Conservation (phyloP, 441 rosid genomes). For the Syzygium syzygioides region DNA sequence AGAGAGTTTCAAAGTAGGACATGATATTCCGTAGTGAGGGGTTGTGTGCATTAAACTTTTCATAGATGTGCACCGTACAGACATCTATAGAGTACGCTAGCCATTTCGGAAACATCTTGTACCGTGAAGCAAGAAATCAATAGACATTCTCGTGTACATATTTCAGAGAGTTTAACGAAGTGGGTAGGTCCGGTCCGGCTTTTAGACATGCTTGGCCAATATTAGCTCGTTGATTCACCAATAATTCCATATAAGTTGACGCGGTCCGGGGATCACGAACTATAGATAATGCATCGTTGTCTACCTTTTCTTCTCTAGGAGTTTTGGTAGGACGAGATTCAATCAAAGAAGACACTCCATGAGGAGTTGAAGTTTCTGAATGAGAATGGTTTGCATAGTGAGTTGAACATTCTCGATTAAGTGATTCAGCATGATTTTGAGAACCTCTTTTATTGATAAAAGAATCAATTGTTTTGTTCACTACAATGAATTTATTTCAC, state of each 20-base stretch:
- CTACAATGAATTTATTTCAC: no score
- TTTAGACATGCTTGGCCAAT: background rate
- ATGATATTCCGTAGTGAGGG: background rate
- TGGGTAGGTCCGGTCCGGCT: background rate
- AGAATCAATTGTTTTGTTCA: background rate
- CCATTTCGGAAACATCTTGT: background rate
- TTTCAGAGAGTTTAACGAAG: background rate
- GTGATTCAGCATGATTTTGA: background rate
- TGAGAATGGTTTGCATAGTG: background rate
- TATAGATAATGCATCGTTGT: background rate
- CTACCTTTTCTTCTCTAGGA: background rate
- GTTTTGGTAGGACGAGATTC: background rate
- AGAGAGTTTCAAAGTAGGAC: background rate
- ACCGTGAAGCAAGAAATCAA: background rate
- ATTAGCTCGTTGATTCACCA: background rate
- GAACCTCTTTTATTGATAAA: background rate
- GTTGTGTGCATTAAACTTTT: background rate
- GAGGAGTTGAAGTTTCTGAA: background rate
- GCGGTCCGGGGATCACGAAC: background rate
- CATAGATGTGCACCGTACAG: background rate
- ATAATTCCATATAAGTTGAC: background rate
- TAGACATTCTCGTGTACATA: background rate
- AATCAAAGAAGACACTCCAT: background rate
- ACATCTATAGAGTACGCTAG: background rate
- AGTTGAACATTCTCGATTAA: background rate